Percentiles rank a stretch among this genome's conserved stretches.
Conservation (phyloP, 2,329 filamentous ascomycete genomes). For the Microascus cirrosus region DNA sequence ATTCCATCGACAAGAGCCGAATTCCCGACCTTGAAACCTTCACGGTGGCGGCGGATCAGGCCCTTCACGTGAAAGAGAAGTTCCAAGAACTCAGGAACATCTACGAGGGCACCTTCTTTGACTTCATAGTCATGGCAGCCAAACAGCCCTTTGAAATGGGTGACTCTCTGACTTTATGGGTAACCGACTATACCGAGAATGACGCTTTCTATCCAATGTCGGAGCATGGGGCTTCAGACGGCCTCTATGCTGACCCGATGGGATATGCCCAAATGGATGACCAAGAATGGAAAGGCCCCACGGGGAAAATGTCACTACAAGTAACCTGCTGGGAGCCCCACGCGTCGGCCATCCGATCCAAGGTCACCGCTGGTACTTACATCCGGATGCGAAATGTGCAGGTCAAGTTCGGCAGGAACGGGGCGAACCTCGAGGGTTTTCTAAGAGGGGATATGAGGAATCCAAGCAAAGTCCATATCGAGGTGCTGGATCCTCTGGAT, state of each 20-base stretch:
- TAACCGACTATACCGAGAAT: slow-evolving; percentile 78
- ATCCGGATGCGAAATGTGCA: slow-evolving; percentile 62
- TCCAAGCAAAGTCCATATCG: slow-evolving; percentile 45
- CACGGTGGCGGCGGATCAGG: slow-evolving; percentile 20
- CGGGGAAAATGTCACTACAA: slow-evolving; percentile 59
- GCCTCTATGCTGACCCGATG: slow-evolving; percentile 39
- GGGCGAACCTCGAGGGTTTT: slow-evolving; percentile 55
- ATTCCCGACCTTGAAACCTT: slow-evolving; percentile 32
- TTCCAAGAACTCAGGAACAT: slow-evolving; percentile 57
- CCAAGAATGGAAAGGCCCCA: slow-evolving; percentile 59
- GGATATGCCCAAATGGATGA: slow-evolving; percentile 26
- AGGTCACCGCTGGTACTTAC: slow-evolving; percentile 49
- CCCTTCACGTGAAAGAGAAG: slow-evolving; percentile 37
- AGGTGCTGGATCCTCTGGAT: slow-evolving; percentile 30
- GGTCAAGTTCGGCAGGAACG: slow-evolving; percentile 44
- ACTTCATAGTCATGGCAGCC: slow-evolving; percentile 64
- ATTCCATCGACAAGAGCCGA: slow-evolving; percentile 27
- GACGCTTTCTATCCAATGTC: slow-evolving; percentile 42
- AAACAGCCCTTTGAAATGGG: slow-evolving; percentile 28
- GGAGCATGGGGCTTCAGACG: slow-evolving; percentile 12
- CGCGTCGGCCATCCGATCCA: slow-evolving; percentile 40
- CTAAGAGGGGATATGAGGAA: slow-evolving; percentile 48
- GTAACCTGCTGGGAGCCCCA: slow-evolving; percentile 63
- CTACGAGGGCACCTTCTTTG: slow-evolving; percentile 42
- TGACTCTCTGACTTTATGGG: slow-evolving; percentile 51